Percentiles rank a stretch among this genome's conserved stretches.
These are phyloP conservation scores for Talaromyces sp. DNA, from an alignment of 2,329 filamentous ascomycete species.

Conservation along the genomic window DNA sequence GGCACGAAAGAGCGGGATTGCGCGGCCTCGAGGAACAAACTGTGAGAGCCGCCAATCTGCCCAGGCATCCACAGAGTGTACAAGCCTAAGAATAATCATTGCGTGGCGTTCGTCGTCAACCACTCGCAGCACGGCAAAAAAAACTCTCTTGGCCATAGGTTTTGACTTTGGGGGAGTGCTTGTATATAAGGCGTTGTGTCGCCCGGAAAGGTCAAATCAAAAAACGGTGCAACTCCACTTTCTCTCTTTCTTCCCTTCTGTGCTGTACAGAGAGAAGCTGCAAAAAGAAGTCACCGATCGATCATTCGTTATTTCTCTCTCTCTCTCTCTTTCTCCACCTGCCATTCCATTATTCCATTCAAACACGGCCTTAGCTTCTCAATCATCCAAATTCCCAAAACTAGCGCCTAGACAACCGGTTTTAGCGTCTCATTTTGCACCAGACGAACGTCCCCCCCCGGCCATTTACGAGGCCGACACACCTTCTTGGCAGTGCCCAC, in stretches of 20 bases:
- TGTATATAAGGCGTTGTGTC: not conserved
- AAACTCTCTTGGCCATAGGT: conserved; percentile 5
- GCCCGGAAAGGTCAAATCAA: too few relatives aligned
- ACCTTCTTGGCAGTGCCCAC: conserved; percentile 35
- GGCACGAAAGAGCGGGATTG: not conserved
- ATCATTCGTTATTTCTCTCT: too few relatives aligned
- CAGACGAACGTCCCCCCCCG: conserved; percentile 6
- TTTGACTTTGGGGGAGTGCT: not conserved
- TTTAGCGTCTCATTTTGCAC: conserved; percentile 11
- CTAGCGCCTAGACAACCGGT: conserved; percentile 5
- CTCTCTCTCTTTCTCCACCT: not conserved
- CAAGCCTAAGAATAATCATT: conserved; percentile 14
- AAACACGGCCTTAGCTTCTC: not conserved
- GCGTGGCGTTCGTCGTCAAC: conserved; percentile 34
- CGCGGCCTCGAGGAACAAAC: not conserved
- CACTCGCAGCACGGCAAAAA: not conserved
- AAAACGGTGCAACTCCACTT: conserved; percentile 14
- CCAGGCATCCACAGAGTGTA: too few relatives aligned
- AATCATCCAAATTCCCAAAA: not conserved
- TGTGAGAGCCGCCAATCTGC: too few relatives aligned
- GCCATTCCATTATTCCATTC: not conserved
- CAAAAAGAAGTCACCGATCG: too few relatives aligned
- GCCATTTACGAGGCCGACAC: conserved; percentile 3
- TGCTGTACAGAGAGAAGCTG: too few relatives aligned
- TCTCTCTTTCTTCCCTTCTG: conserved; percentile 5